These are phyloP conservation scores for Fusarium sp. DNA, from an alignment of 2,329 filamentous ascomycete genomes.

Conservation along the genomic window DNA sequence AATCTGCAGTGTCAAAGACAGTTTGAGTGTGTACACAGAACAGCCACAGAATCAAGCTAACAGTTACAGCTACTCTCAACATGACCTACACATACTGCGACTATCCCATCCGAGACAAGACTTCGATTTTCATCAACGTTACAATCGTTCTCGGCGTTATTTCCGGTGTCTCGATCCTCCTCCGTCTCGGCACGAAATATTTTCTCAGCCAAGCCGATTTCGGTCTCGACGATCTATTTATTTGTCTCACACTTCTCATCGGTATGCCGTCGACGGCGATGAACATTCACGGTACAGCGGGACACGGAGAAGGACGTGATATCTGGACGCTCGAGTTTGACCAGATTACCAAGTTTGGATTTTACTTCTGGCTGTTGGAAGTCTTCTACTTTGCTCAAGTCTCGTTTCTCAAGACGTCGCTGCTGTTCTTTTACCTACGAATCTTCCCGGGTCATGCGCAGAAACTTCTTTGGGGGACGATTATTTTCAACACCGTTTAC, in stretches of 20 bases:
- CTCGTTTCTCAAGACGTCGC: constrained; percentile 55
- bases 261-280: constrained; percentile 42
- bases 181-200: constrained; percentile 51
- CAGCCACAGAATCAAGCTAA: fast-evolving
- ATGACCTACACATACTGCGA: constrained; percentile 35
- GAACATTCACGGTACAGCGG: constrained; percentile 38
- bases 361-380: constrained; percentile 51
- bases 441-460: constrained; percentile 53
- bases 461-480: constrained; percentile 50
- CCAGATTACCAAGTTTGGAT: constrained; percentile 43
- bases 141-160: constrained; percentile 47
- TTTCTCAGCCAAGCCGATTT: constrained; percentile 46
- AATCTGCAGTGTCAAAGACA: constrained; percentile 10
- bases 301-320: constrained; percentile 50
- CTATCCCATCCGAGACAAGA: constrained; percentile 23
- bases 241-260: constrained; percentile 37
- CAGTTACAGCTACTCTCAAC: constrained; percentile 6
- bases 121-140: constrained; percentile 23
- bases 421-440: constrained; percentile 57
- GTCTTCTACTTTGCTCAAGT: constrained; percentile 55
- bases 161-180: constrained; percentile 50
- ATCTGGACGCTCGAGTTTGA: constrained; percentile 49
- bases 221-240: constrained; percentile 49
- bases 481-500: constrained; percentile 48
- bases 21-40: constrained; percentile 5